phyloP scores from a whole-genome alignment of 2,329 filamentous ascomycete species.

The Colletotrichum camelliae region DNA sequence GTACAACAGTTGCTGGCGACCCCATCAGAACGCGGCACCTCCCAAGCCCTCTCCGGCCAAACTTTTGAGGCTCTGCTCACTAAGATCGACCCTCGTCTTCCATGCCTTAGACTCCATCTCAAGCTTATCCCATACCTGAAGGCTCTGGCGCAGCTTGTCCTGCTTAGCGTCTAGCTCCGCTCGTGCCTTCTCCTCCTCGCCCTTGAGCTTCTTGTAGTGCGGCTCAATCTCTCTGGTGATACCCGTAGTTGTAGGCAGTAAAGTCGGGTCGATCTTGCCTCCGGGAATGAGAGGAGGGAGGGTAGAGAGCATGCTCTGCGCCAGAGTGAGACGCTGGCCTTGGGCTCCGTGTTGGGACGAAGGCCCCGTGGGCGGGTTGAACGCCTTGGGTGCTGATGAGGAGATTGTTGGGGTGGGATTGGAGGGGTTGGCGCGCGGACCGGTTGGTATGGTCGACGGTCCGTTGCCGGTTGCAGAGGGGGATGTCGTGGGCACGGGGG shows the following conservation, averaged over 20 bases:
- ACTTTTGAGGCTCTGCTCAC: conserved; percentile 61
- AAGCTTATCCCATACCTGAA: conserved; percentile 59
- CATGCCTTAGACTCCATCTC: conserved; percentile 59
- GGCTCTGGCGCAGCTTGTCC: conserved; percentile 57
- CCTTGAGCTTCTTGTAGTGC: conserved; percentile 58
- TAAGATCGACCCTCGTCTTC: conserved; percentile 61
- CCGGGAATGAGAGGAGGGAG: conserved; percentile 59
- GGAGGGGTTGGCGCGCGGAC: conserved; percentile 45
- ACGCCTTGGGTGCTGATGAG: conserved; percentile 43
- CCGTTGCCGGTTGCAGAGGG: conserved; percentile 43
- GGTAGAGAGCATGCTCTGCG: conserved; percentile 56
- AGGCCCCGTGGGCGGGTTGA: conserved; percentile 64
- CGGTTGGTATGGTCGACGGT: conserved; percentile 52
- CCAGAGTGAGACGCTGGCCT: conserved; percentile 48
- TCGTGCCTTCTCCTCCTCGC: conserved; percentile 63
- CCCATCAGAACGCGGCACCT: conserved; percentile 56
- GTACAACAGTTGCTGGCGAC: background rate
- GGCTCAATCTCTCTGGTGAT: conserved; percentile 59
- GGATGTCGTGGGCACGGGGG: conserved; percentile 36
- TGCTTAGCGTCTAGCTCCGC: conserved; percentile 59
- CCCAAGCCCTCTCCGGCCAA: conserved; percentile 61
- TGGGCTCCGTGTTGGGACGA: conserved; percentile 40
- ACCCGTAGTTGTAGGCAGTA: conserved; percentile 47
- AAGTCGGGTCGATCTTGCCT: conserved; percentile 57
- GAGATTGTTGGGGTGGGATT: conserved; percentile 44